A percentile compares a stretch with the other conserved stretches of the same genome.
Evolutionary conservation across 2,329 filamentous ascomycete genomes (phyloP).

Genomic region (Aspergillus ibericus): DNA sequence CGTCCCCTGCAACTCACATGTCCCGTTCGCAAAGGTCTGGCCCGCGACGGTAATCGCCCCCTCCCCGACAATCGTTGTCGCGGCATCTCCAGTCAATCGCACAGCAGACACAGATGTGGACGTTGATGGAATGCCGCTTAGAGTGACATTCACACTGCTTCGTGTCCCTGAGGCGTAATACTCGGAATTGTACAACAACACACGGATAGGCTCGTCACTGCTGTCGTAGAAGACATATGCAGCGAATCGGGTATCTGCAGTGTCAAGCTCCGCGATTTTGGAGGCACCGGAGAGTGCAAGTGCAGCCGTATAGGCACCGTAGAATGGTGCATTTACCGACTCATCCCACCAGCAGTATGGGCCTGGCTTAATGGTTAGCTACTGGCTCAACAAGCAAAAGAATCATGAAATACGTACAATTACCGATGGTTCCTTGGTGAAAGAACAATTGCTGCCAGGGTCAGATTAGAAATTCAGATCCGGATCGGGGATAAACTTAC

Average conservation of each 20-base stretch:
- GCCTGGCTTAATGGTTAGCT: constrained; percentile 18
- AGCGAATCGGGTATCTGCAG: constrained; percentile 44
- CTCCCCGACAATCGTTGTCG: constrained; percentile 47
- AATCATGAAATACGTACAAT: constrained; percentile 40
- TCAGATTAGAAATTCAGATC: background rate
- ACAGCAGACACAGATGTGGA: constrained; percentile 42
- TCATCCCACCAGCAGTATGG: constrained; percentile 53
- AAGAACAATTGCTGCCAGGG: constrained; percentile 44
- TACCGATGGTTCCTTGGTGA: constrained; percentile 54
- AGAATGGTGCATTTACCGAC: constrained; percentile 54
- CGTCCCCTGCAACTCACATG: constrained; percentile 45
- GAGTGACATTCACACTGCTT: constrained; percentile 38
- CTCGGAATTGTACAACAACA: constrained; percentile 41
- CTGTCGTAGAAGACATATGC: constrained; percentile 49
- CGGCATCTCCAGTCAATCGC: constrained; percentile 48
- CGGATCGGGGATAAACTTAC: background rate
- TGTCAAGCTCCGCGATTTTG: constrained; percentile 50
- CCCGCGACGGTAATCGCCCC: constrained; percentile 49
- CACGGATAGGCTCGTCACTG: constrained; percentile 36
- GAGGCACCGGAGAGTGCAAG: constrained; percentile 47
- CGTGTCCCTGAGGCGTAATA: constrained; percentile 32
- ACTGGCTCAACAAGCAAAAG: background rate
- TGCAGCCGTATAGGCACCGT: constrained; percentile 52
- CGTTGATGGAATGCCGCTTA: constrained; percentile 43
- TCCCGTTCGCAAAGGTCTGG: constrained; percentile 48